Evolutionary conservation across 257 asterid species (phyloP), one percentile per base, ranked within the genome.

Genomic region (Anisodus tanguticus): DNA sequence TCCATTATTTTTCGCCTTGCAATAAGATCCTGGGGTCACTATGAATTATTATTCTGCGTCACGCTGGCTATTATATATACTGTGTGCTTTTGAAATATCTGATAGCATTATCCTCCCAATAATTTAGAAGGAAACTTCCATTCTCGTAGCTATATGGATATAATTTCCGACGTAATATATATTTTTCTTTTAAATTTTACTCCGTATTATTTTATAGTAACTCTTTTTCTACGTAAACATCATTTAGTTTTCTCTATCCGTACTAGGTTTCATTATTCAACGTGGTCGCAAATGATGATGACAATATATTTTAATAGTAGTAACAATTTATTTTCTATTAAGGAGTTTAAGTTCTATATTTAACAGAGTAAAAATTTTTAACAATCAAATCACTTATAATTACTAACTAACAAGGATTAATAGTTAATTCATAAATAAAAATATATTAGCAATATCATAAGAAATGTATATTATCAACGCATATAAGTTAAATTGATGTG

Each of bases 1-100:
- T 79, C 72, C 85, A 87, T 82, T 79, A 83, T 79, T 26, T 67
- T 74, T 76, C 13, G 22, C 63, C 45, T 22, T 76, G 31, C 41
- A 77, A 76, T 81, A 71, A 45, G 84, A 63, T 16, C 81, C 10
- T 35, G 51, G 62, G 31, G 53, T 31, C 62, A 49, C 62, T 53
- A 7, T 57, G 45, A 47, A 76, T 84, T 79, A 82, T 80, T 41
- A 45, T 57, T 76, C 63, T 76, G 37, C 63, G 81, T 76, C 81
- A 76, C 63, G 63, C 63, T 76, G 26, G 63, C 47, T 22, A 26
- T n/a, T 19, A 74, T 74, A 3, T 51, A 22, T 6, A 74, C 10
- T 71, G 57, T 67, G 11, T 47, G 59, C 80, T 26, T 47, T 19
- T 72, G 39, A 49, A 31, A 31, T 31, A 66, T 66, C 51, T 37